These are phyloP conservation scores for Stygiomarasmius scandens DNA, from an alignment of 1,284 basidiomycete species.

Conservation along the genomic window DNA sequence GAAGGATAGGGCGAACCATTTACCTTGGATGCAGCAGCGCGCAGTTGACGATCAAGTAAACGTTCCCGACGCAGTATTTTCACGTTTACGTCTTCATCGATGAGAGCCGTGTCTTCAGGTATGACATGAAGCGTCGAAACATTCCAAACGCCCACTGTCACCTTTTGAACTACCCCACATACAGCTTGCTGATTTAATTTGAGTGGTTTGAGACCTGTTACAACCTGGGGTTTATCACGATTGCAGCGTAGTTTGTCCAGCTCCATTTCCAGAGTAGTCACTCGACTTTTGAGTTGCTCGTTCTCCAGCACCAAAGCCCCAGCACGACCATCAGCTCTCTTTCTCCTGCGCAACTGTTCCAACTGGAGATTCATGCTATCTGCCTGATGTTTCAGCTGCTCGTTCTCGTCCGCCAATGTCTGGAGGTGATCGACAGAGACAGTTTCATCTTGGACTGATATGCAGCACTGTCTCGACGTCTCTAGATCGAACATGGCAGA, in stretches of 20 bases:
- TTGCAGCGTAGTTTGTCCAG: not conserved
- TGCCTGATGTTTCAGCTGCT: slow-evolving; percentile 14
- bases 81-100: slow-evolving; percentile 2
- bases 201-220: not conserved
- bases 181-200: not conserved
- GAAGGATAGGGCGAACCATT: not conserved
- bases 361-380: not conserved
- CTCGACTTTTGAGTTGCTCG: not conserved
- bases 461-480: not conserved
- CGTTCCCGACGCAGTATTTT: slow-evolving; percentile 17
- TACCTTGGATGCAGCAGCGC: slow-evolving; percentile 19
- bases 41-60: slow-evolving; percentile 17
- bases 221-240: not conserved
- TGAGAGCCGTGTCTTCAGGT: slow-evolving; percentile 11
- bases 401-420: slow-evolving; percentile 21
- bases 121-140: slow-evolving; percentile 2
- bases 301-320: not conserved
- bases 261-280: not conserved
- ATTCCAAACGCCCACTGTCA: slow-evolving; percentile 11
- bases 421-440: slow-evolving; percentile 22
- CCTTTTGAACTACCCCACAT: slow-evolving; percentile 11
- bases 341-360: not conserved
- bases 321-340: not conserved
- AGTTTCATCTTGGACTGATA: slow-evolving; percentile 13
- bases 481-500: not conserved